phyloP scores from a whole-genome alignment of 495 filamentous ascomycete genomes.

The Tuber magnatum region DNA sequence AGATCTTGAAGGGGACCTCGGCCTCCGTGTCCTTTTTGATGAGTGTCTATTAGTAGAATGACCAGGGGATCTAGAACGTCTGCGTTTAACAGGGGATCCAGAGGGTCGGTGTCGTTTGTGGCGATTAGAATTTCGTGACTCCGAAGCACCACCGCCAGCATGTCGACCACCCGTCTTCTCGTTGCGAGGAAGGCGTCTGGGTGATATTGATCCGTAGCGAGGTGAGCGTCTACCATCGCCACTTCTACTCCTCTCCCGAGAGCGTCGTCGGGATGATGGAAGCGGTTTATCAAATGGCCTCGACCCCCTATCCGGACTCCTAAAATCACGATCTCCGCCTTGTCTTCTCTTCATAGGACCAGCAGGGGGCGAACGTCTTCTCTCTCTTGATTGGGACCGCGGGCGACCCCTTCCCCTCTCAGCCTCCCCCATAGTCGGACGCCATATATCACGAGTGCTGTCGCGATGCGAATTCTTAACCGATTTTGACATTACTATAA shows the following conservation, averaged over 20 bases:
- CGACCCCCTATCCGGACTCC: conserved; percentile 26
- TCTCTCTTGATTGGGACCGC: conserved; percentile 35
- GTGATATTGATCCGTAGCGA: conserved; percentile 33
- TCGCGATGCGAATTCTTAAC: conserved; percentile 20
- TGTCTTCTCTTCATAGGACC: conserved; percentile 28
- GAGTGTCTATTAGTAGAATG: conserved; percentile 33
- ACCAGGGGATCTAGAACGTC: conserved; percentile 37
- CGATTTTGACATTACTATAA: neutral
- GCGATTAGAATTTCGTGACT: conserved; percentile 38
- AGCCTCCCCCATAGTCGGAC: conserved; percentile 29
- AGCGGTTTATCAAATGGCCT: conserved; percentile 33
- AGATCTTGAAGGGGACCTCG: conserved; percentile 33
- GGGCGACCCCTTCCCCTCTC: conserved; percentile 36
- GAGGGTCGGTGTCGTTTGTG: conserved; percentile 36
- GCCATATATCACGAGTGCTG: conserved; percentile 32
- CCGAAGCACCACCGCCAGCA: conserved; percentile 28
- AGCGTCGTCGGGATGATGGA: conserved; percentile 28
- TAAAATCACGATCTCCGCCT: conserved; percentile 34
- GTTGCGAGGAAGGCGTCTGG: conserved; percentile 32
- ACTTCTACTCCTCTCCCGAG: conserved; percentile 38
- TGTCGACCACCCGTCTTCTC: conserved; percentile 20
- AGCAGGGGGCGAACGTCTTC: conserved; percentile 32
- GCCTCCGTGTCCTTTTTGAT: conserved; percentile 34
- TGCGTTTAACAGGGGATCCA: conserved; percentile 36
- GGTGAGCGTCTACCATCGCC: conserved; percentile 34